phyloP scores from a whole-genome alignment of 169 alveolate species.

The Plasmodium gallinaceum region DNA sequence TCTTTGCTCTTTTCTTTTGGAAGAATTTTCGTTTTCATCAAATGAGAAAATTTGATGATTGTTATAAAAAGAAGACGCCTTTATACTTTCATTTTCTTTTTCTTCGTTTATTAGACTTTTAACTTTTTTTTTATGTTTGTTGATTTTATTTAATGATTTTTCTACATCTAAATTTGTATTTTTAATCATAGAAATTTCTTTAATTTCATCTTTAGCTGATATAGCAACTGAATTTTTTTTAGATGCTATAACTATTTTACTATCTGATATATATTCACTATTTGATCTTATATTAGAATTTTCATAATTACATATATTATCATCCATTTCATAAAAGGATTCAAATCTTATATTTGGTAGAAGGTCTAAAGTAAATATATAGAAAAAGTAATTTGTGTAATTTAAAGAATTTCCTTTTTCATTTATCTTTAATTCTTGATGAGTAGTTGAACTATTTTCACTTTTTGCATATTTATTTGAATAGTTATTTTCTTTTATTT shows the following conservation, averaged over 20 bases:
- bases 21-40: neutral
- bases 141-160: neutral
- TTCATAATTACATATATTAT: neutral
- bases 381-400: slow-evolving; percentile 42
- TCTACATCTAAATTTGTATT: neutral
- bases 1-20: neutral
- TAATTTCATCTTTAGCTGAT: neutral
- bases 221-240: neutral
- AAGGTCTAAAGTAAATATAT: slow-evolving; percentile 64
- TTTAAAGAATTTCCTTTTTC: neutral
- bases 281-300: slow-evolving; percentile 2
- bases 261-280: slow-evolving; percentile 19
- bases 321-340: slow-evolving; percentile 28
- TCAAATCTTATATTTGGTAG: slow-evolving; percentile 67
- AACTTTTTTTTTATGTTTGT: neutral
- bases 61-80: neutral
- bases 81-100: neutral
- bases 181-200: neutral
- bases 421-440: neutral
- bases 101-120: neutral
- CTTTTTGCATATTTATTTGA: slow-evolving; percentile 1
- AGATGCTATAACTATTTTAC: neutral
- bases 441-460: neutral
- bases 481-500: neutral
- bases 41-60: neutral